Percentiles rank a stretch among this genome's conserved stretches.
Evolutionary conservation across 129 eudicot genomes (phyloP).

Genomic region (Tagetes patula): DNA sequence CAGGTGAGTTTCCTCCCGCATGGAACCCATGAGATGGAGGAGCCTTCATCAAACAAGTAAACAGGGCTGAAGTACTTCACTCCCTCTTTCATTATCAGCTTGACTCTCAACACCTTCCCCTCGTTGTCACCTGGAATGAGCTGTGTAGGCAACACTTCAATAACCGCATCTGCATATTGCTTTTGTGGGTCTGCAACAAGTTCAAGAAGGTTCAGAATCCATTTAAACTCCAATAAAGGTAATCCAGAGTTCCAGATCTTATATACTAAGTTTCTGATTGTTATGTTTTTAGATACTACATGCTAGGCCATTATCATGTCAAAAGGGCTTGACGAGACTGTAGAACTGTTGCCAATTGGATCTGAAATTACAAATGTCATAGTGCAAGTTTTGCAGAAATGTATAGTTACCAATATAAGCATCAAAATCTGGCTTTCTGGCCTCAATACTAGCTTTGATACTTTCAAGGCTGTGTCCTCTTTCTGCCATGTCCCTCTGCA

Average conservation of each 20-base stretch:
- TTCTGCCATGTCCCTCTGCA: slow-evolving; percentile 99
- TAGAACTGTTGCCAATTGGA: background rate
- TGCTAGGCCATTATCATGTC: slow-evolving; percentile 6
- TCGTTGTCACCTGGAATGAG: slow-evolving; percentile 95
- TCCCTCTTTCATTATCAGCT: slow-evolving; percentile 92
- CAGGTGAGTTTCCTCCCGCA: slow-evolving; percentile 96
- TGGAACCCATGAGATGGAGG: slow-evolving; percentile 91
- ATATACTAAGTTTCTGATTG: slow-evolving; percentile 7
- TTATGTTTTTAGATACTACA: slow-evolving; percentile 4
- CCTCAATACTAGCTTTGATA: slow-evolving; percentile 98
- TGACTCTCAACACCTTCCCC: slow-evolving; percentile 87
- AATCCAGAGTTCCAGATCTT: background rate
- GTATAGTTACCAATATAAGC: slow-evolving; percentile 76
- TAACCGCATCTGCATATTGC: slow-evolving; percentile 95
- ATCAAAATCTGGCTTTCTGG: slow-evolving; percentile 97
- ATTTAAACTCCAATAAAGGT: slow-evolving; percentile 17
- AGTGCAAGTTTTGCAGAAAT: background rate
- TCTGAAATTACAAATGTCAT: background rate
- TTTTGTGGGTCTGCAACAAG: slow-evolving; percentile 83
- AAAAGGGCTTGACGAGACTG: background rate
- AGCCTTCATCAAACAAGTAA: slow-evolving; percentile 95
- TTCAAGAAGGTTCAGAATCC: slow-evolving; percentile 4
- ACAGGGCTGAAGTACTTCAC: slow-evolving; percentile 86
- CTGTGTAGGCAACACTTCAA: slow-evolving; percentile 90
- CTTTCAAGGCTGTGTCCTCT: slow-evolving; percentile 99